Evolutionary conservation across 192 early-diverging fungal species (phyloP), one percentile per base, ranked within the genome.

Genomic region (Coemansia sp.): DNA sequence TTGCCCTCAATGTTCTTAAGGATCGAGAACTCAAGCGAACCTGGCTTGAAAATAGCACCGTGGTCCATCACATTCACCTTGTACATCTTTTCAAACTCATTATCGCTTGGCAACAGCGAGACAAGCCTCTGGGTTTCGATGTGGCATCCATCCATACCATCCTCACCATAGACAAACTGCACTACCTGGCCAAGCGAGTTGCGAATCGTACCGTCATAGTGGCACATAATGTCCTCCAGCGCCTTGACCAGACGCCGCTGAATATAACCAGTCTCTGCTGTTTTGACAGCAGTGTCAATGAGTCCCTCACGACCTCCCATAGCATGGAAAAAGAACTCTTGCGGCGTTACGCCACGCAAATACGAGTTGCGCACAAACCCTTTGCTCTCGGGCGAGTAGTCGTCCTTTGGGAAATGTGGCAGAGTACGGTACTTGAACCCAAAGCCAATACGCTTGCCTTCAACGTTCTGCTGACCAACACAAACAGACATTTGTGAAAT

Each of bases 401-500:
- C 97, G 75, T 97, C 95, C 79, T 96, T 96, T 16, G 94, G 91
- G 79, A 95, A 99, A 70, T 98, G 96, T n/a, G 97, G 97, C 68
- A 99, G 85, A 2, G 96, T 90, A 45, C 97, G 90, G 77, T 93
- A 89, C 78, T 91, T 90, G 85, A 99, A 98, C 5, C 96, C 96
- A 68, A 92, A 98, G 14, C 94, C 95, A 82, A 99, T 97, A 67
- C 97, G 94, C 73, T 94, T 95, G 69, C 97, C 97, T 71, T 99
- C 96, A n/a, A 99, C 95, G 84, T 94, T 95, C 77, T 99, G 97
- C 81, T 98, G 97, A 46, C 97, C 97, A n/a, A 99, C 96, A 91
- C 92, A 95, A 17, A 94, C 95, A 17, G 94, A 86, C 93, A 99
- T 99, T 84, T 99, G 97, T 32, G 96, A 95, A 43, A 97, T 90